phyloP scores from a whole-genome alignment of 2,329 filamentous ascomycete genomes.

The Aspergillus pseudoviridinutans region DNA sequence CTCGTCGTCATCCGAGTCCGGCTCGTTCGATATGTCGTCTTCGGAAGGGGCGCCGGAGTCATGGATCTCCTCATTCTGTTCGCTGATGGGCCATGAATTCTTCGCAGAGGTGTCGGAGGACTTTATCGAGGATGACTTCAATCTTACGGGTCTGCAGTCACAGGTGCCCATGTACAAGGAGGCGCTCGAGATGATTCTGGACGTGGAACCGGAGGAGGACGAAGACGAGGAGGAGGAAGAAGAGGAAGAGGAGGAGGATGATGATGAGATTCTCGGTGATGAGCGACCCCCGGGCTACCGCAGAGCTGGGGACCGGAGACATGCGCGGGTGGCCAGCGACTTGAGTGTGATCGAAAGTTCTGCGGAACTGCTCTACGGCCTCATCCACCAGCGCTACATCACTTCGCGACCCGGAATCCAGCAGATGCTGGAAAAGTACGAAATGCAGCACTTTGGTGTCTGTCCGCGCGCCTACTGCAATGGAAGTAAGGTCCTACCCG shows the following conservation, averaged over 20 bases:
- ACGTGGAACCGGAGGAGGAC: conserved; percentile 91
- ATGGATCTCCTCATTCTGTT: conserved; percentile 98
- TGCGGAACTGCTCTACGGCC: conserved; percentile 94
- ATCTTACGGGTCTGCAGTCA: conserved; percentile 88
- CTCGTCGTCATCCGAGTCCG: conserved; percentile 36
- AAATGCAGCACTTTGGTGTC: conserved; percentile 89
- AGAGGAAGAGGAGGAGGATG: conserved; percentile 66
- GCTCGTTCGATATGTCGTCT: conserved; percentile 43
- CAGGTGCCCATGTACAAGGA: conserved; percentile 99
- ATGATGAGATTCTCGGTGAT: conserved; percentile 64
- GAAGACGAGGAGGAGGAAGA: conserved; percentile 63
- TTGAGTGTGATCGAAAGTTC: conserved; percentile 94
- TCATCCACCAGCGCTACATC: conserved; percentile 98
- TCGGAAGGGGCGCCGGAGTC: conserved; percentile 64
- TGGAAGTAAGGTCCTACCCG: conserved; percentile 82
- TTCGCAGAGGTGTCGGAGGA: conserved; percentile 98
- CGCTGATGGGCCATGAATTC: conserved; percentile 92
- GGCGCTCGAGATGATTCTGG: conserved; percentile 97
- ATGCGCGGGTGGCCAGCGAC: conserved; percentile 84
- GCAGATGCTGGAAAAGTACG: conserved; percentile 99
- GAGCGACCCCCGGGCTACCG: conserved; percentile 44
- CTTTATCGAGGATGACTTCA: conserved; percentile 99
- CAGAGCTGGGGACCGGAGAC: conserved; percentile 63
- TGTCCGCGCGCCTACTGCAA: conserved; percentile 95
- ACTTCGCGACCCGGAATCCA: conserved; percentile 94